phyloP scores from a whole-genome alignment of 306 rosid genomes.

The Macrotyloma uniflorum region DNA sequence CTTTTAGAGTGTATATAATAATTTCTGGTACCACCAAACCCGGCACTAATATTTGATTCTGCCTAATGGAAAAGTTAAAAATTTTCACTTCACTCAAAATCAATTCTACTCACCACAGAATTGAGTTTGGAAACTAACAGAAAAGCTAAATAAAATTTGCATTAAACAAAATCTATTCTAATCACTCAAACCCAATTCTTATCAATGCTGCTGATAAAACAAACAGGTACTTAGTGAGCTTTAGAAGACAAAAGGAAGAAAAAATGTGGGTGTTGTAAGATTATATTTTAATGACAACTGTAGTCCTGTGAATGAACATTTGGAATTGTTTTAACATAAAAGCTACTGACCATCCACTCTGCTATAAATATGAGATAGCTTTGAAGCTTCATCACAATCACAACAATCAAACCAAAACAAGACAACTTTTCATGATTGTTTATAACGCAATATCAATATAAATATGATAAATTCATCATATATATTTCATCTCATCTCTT shows the following conservation, averaged over 20 bases:
- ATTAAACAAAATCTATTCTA: neutral
- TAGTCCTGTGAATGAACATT: constrained; percentile 1
- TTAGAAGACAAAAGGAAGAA: neutral
- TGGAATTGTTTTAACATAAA: constrained; percentile 1
- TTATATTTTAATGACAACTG: neutral
- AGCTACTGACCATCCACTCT: neutral
- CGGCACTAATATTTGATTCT: neutral
- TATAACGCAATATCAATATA: constrained; percentile 11
- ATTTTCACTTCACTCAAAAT: neutral
- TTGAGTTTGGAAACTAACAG: neutral
- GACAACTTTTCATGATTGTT: neutral
- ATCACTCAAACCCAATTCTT: neutral
- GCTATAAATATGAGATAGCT: neutral
- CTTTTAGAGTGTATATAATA: neutral
- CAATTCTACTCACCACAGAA: neutral
- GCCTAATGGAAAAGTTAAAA: neutral
- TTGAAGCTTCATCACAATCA: constrained; percentile 4
- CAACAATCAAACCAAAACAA: constrained; percentile 18
- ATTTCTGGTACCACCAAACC: neutral
- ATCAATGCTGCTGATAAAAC: neutral
- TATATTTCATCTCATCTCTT: constrained; percentile 10
- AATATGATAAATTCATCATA: neutral
- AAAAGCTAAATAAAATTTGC: neutral
- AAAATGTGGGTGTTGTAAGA: neutral
- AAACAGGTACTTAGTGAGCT: neutral